phyloP scores from a whole-genome alignment of 2,329 filamentous ascomycete species.

The Cucurbitaria berberidis region DNA sequence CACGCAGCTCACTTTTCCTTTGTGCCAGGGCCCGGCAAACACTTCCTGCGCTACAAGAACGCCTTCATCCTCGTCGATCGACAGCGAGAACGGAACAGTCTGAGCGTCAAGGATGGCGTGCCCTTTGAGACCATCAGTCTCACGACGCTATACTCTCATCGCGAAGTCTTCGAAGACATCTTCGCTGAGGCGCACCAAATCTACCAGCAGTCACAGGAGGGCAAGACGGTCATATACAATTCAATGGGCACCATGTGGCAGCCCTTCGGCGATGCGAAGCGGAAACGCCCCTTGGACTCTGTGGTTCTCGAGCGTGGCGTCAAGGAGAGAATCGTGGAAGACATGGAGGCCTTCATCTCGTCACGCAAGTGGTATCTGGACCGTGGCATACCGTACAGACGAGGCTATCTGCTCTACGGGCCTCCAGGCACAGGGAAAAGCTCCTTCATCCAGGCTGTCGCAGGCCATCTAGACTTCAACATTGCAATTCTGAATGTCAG shows the following conservation, averaged over 20 bases:
- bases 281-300: conserved; percentile 85
- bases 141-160: conserved; percentile 88
- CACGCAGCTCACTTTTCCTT: conserved; percentile 82
- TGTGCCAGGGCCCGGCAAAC: conserved; percentile 87
- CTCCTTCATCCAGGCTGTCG: conserved; percentile 93
- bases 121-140: conserved; percentile 94
- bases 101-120: conserved; percentile 78
- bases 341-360: conserved; percentile 81
- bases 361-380: conserved; percentile 89
- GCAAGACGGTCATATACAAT: conserved; percentile 91
- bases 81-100: conserved; percentile 80
- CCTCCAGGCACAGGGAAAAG: conserved; percentile 93
- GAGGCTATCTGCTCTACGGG: conserved; percentile 87
- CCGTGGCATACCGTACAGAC: conserved; percentile 89
- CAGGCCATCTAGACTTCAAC: conserved; percentile 89
- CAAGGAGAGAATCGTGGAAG: conserved; percentile 78
- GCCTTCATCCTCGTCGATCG: conserved; percentile 88
- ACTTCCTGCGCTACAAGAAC: conserved; percentile 84
- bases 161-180: conserved; percentile 86
- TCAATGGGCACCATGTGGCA: conserved; percentile 85
- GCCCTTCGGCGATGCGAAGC: conserved; percentile 79
- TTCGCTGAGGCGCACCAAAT: conserved; percentile 86
- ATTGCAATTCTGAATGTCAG: conserved; percentile 92
- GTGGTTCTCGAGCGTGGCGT: conserved; percentile 86
- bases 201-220: conserved; percentile 80